Conservation (phyloP, 352 stramenopile species). For the Achlya hypogyna region DNA sequence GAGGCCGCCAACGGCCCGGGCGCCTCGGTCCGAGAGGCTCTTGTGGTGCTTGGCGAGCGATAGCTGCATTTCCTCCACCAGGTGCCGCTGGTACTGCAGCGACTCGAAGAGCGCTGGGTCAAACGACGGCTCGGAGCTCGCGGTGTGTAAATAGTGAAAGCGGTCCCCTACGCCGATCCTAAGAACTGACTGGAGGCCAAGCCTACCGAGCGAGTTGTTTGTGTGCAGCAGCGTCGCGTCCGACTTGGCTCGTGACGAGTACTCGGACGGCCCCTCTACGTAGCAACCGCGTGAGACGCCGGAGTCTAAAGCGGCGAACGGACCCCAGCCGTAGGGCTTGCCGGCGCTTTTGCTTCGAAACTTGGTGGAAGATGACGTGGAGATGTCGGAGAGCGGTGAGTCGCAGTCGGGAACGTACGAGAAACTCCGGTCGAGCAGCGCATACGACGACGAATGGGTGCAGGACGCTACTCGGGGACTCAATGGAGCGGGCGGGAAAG, state of each 20-base stretch:
- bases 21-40: background rate
- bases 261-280: background rate
- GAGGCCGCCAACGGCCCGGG: background rate
- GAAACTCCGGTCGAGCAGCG: background rate
- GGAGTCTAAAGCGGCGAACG: background rate
- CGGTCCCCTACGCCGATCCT: background rate
- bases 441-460: background rate
- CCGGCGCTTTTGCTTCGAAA: background rate
- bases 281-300: background rate
- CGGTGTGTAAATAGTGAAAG: background rate
- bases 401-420: background rate
- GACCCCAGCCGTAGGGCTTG: background rate
- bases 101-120: slow-evolving; percentile 15
- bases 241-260: background rate
- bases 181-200: background rate
- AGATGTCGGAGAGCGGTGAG: background rate
- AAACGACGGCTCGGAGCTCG: slow-evolving; percentile 3
- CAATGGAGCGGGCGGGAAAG: too few relatives aligned
- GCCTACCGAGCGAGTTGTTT: background rate
- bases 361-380: background rate
- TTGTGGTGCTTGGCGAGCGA: background rate
- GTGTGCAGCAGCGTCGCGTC: background rate
- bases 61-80: slow-evolving; percentile 14
- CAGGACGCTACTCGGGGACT: background rate
- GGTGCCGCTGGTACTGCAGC: slow-evolving; percentile 17